Evolutionary conservation across 352 stramenopile genomes (phyloP), one percentile per base, ranked within the genome.

Genomic region (Phytophthora multivora): DNA sequence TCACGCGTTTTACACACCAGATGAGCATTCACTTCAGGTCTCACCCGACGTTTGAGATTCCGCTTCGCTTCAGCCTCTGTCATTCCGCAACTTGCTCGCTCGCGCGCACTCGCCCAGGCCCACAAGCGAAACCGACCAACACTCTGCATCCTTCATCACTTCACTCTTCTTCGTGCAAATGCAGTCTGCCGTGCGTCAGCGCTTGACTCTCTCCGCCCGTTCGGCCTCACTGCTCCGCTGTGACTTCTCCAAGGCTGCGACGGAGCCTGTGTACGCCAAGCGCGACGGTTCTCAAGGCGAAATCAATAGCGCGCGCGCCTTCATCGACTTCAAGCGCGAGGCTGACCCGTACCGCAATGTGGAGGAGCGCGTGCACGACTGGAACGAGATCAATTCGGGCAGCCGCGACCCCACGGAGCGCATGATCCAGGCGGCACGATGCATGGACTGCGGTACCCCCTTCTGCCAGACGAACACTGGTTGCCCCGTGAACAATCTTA

Each of bases 371-470:
- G 80, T 99, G 33, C 86, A 98, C 56, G 96, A 99, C 82, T 99
- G 96, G 96, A 94, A 90, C 60, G 97, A 99, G 88, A 98, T 99
- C 69, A 98, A 99, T 77, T 91, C 87, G 46, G 69, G 82, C 21
- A 79, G 91, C 19, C 92, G 95, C 46, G 89, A 98, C 49, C 81
- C 91, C 8, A 64, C 63, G 25, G 88, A 98, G 69, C 91, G 96
- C 67, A 98, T 95, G 66, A 75, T 90, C 21, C 97, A 99, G 72
- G 96, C 96, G 2, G 96, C 96, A 48, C 91, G 97, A 31, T 99
- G 97, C 83, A 99, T 99, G 97, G 96, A 99, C 81, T 99, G 97
- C 74, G 97, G 97, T 42, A 99, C 96, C 13, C 97, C 97, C 30
- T 99, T 99, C 67, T 99, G 96, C 77, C 96, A 98, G 78, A 99